These are phyloP conservation scores for Firmiana major DNA, from an alignment of 345 rosid genomes.

Conservation along the genomic window DNA sequence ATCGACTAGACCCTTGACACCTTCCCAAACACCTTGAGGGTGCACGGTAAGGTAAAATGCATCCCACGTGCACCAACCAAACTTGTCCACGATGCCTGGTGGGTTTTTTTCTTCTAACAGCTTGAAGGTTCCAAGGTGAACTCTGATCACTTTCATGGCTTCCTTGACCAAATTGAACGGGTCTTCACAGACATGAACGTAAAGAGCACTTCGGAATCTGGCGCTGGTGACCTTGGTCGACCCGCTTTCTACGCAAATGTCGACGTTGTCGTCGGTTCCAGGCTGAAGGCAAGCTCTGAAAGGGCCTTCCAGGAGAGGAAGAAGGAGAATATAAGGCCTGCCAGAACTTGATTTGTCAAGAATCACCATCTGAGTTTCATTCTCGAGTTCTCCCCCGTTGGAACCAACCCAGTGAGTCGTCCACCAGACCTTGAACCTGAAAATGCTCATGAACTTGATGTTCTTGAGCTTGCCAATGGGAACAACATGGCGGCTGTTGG, in stretches of 20 bases:
- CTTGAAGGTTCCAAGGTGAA: conserved; percentile 67
- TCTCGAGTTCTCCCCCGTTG: conserved; percentile 67
- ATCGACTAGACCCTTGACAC: conserved; percentile 65
- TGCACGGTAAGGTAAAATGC: conserved; percentile 84
- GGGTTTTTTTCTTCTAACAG: conserved; percentile 72
- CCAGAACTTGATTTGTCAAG: conserved; percentile 58
- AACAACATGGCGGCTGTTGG: conserved; percentile 57
- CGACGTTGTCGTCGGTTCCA: conserved; percentile 58
- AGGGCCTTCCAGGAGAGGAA: conserved; percentile 68
- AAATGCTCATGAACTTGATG: conserved; percentile 81
- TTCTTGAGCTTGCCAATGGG: conserved; percentile 68
- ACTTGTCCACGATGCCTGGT: conserved; percentile 80
- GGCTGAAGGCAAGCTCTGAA: conserved; percentile 73
- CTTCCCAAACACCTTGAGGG: conserved; percentile 75
- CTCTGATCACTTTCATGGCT: conserved; percentile 59
- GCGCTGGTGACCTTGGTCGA: conserved; percentile 54
- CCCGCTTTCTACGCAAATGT: conserved; percentile 78
- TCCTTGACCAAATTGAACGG: conserved; percentile 68
- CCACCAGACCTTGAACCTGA: conserved; percentile 99
- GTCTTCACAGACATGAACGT: conserved; percentile 63
- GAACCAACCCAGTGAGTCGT: conserved; percentile 90
- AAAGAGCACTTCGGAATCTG: conserved; percentile 43
- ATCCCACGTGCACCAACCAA: conserved; percentile 99
- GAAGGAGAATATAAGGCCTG: conserved; percentile 66
- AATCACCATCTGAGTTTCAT: conserved; percentile 73